Evolutionary conservation across 2,329 filamentous ascomycete species (phyloP), one percentile per base, ranked within the genome.

Genomic region (Shiraia bambusicola): DNA sequence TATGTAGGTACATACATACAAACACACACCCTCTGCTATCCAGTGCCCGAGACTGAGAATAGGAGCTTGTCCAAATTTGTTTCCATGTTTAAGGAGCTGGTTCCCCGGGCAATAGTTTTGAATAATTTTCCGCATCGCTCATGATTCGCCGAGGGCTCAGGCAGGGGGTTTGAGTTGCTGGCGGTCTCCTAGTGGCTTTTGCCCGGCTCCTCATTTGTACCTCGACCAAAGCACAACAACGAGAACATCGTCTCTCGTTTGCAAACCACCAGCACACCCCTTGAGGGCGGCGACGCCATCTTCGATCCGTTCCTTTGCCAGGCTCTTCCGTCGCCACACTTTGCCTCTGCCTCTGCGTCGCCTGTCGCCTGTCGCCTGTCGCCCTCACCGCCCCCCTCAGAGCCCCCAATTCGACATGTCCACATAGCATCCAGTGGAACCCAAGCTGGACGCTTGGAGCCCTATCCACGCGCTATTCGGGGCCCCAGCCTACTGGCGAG

Each of bases 361-460:
- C 27, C 12, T 26, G 22, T 27, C 28, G 26, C 36, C 28, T 28
- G 15, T 12, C 35, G 17, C 25, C 42, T 14, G 36, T 32, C 28
- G 31, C 34, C 38, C 41, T 52, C 47, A 42, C 48, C 49, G 45
- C 43, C 49, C 51, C 40, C 42, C 47, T 44, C 49, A 42, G 53
- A 40, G 5, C 12, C 9, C 27, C 48, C 38, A 31, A 4, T 40
- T 48, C 56, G 55, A 47, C 34, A 60, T 60, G 57, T 51, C 41
- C 48, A 54, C 57, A 60, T 60, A 60, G 55, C 52, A 43, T 47
- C 42, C 40, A 37, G 40, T 35, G 46, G 49, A 46, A 46, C 50
- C 57, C 57, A 59, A 56, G 57, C 57, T 54, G 49, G 51, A 45
- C 47, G 56, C 56, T 59, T 60, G 56, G 55, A 57, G 51, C 49